Base-by-base conservation (phyloP, 768 basidiomycete species). In the Termitomyces sp. region DNA sequence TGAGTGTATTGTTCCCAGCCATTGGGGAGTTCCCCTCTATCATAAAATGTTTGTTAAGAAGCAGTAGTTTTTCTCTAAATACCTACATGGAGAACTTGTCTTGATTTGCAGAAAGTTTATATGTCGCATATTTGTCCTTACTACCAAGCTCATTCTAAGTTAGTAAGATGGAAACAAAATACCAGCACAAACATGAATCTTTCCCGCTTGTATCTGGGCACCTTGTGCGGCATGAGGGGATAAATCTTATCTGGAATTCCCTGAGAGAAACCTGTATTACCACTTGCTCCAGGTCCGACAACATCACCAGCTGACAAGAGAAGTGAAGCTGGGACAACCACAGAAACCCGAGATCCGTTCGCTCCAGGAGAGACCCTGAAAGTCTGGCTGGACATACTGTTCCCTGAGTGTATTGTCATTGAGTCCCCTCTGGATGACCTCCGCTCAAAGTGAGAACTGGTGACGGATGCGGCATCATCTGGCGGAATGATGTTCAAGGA, bases 181-280 rank as follows among this genome's bases (percentile, higher is more conserved):
- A 17, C 5, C 5, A 36, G 12, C 6, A 42, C 60, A 48, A 9
- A 59, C 64, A 65, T 65, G 11, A 52, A 52, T 29, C 60, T 49
- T 3, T 47, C n/a, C 29, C 64, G 57, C 14, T 62, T 59, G 32
- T 62, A 65, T 47, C 64, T 59, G 12, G 58, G 58, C 6, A 63
- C 48, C 43, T 59, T 40, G 15, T 42, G 5, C 4, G 62, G 62
- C 54, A 63, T 34, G 25, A 63, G 29, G 4, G 62, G 54, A 34
- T 61, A 50, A 2, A 61, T 50, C 2, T 51, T 4, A 3, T 43
- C 11, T 1, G 36, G 40, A 14, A 47, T 47, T 17, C 56, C 53
- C 12, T 51, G 32, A 20, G 48, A 42, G 5, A 40, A 40, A 29
- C 25, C 47, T 10, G 32, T 60, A 6, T 25, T 42, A 43, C 47